phyloP scores from a whole-genome alignment of 495 filamentous ascomycete genomes.

The Neurospora sp. region DNA sequence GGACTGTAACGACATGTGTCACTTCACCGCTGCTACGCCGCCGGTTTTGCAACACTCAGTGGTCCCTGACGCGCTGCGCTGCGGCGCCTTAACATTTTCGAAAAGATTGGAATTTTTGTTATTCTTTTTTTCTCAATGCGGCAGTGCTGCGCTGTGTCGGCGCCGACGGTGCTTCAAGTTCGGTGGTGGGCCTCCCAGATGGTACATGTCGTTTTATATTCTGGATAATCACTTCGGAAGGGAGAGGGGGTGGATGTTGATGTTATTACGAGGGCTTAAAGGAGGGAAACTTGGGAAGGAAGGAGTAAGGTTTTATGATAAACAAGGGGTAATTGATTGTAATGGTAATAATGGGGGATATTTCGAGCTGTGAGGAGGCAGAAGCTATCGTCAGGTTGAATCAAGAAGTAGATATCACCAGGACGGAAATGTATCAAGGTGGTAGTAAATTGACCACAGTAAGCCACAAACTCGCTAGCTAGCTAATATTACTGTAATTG shows the following conservation, averaged over 20 bases:
- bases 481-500: background rate
- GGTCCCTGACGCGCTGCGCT: too few species aligned
- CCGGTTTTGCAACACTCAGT: too few species aligned
- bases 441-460: background rate
- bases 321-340: background rate
- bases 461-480: background rate
- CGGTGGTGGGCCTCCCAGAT: too few species aligned
- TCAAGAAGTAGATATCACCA: background rate
- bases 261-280: background rate
- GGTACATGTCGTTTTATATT: too few species aligned
- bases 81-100: too few species aligned
- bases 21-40: too few species aligned
- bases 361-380: background rate
- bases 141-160: too few species aligned
- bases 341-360: background rate
- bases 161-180: too few species aligned
- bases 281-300: background rate
- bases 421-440: background rate
- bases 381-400: background rate
- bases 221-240: background rate
- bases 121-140: too few species aligned
- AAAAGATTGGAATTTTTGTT: too few species aligned
- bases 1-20: too few species aligned
- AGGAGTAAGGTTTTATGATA: too few species aligned
- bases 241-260: background rate